Evolutionary conservation across 352 stramenopile genomes (phyloP).

Genomic region (Phytophthora ohioensis): DNA sequence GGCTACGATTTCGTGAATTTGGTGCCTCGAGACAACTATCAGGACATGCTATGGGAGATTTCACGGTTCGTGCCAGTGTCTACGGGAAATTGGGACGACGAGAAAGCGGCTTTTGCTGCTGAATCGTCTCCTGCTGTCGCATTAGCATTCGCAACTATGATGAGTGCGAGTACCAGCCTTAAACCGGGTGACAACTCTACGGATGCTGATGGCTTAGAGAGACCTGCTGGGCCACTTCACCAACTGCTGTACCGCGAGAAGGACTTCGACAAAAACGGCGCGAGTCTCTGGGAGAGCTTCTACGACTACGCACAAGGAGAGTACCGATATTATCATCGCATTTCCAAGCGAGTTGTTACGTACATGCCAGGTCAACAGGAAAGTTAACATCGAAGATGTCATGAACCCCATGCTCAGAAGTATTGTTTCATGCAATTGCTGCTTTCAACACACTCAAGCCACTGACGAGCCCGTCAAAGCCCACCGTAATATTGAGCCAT

Average conservation of each 20-base stretch:
- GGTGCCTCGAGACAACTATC: slow-evolving; percentile 65
- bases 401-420: background rate
- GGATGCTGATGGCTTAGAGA: slow-evolving; percentile 9
- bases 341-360: slow-evolving; percentile 68
- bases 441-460: background rate
- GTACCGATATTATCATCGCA: slow-evolving; percentile 73
- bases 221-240: slow-evolving; percentile 2
- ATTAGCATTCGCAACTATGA: slow-evolving; percentile 28
- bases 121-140: slow-evolving; percentile 25
- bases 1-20: slow-evolving; percentile 76
- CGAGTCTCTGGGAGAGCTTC: slow-evolving; percentile 73
- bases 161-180: slow-evolving; percentile 10
- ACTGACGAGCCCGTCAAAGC: slow-evolving; percentile 9
- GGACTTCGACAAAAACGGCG: slow-evolving; percentile 61
- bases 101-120: slow-evolving; percentile 5
- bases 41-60: slow-evolving; percentile 73
- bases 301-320: slow-evolving; percentile 67
- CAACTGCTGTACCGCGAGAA: slow-evolving; percentile 47
- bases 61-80: slow-evolving; percentile 61
- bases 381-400: background rate
- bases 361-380: slow-evolving; percentile 18
- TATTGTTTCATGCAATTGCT: background rate
- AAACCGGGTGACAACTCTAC: slow-evolving; percentile 9
- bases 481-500: slow-evolving; percentile 34
- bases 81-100: slow-evolving; percentile 44